Conservation (phyloP, 495 filamentous ascomycete species). For the Xanthoparmelia taractica region DNA sequence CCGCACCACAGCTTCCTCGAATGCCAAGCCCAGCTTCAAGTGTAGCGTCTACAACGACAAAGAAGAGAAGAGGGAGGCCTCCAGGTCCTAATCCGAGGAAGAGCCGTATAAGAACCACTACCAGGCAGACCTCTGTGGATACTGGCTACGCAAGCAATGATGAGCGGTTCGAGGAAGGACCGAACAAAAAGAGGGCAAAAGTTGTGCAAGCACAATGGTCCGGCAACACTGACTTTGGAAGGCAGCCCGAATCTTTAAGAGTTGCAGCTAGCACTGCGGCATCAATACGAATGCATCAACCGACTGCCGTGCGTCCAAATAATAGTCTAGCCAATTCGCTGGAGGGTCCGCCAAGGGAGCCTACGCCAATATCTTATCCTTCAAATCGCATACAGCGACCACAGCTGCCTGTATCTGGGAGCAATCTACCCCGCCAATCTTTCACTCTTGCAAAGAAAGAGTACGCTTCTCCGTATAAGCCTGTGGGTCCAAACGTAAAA, state of each 20-base stretch:
- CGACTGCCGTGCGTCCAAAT: conserved; percentile 54
- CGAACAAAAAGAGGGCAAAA: conserved; percentile 65
- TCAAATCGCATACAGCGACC: conserved; percentile 27
- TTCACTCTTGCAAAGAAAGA: conserved; percentile 31
- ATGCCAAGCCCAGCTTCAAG: conserved; percentile 37
- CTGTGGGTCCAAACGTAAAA: conserved; percentile 30
- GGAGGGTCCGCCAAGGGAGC: conserved; percentile 73
- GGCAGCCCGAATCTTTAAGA: conserved; percentile 68
- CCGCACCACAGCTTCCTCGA: conserved; percentile 23
- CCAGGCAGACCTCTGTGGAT: conserved; percentile 31
- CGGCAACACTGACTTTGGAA: conserved; percentile 59
- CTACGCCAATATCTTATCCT: conserved; percentile 64
- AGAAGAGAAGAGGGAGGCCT: conserved; percentile 24
- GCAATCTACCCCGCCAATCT: conserved; percentile 41
- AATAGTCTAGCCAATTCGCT: conserved; percentile 42
- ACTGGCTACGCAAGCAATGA: conserved; percentile 64
- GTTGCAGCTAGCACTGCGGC: conserved; percentile 82
- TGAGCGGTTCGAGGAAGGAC: conserved; percentile 53
- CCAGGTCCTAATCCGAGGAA: conserved; percentile 22
- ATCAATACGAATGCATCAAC: conserved; percentile 77
- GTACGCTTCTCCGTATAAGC: conserved; percentile 44
- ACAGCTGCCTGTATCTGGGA: conserved; percentile 20
- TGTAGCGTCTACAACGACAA: conserved; percentile 27
- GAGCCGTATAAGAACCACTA: conserved; percentile 23
- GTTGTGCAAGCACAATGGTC: conserved; percentile 60